Conservation (phyloP, 768 basidiomycete genomes). For the Cystofilobasidium ferigula region DNA sequence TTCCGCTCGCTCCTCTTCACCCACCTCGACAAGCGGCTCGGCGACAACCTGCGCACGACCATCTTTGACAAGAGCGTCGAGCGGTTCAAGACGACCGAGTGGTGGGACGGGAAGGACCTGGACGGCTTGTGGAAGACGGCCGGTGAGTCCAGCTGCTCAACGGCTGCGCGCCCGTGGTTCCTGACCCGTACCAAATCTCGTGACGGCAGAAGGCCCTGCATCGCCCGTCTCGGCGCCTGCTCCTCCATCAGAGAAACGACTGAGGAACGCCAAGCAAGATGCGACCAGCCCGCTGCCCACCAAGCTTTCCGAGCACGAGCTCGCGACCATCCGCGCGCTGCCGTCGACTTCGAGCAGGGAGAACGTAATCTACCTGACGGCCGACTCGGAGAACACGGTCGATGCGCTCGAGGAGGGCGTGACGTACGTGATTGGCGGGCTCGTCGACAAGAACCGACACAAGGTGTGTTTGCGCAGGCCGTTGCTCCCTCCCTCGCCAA, state of each 20-base stretch:
- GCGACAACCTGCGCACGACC: slow-evolving; percentile 57
- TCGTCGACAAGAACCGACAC: slow-evolving; percentile 91
- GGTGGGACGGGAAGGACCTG: slow-evolving; percentile 56
- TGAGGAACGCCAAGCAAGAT: neutral
- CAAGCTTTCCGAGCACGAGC: neutral
- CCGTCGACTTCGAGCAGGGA: slow-evolving; percentile 8
- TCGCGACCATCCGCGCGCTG: neutral
- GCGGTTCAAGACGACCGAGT: slow-evolving; percentile 71
- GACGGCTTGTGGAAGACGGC: slow-evolving; percentile 29
- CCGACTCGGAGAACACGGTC: slow-evolving; percentile 79
- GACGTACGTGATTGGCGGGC: slow-evolving; percentile 89
- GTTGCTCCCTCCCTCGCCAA: neutral
- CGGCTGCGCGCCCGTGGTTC: neutral
- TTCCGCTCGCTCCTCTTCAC: slow-evolving; percentile 68
- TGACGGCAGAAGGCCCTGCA: too few relatives aligned
- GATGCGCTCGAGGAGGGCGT: slow-evolving; percentile 69
- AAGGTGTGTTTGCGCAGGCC: slow-evolving; percentile 47
- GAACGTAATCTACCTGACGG: slow-evolving; percentile 76
- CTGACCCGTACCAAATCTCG: neutral
- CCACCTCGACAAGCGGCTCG: slow-evolving; percentile 62
- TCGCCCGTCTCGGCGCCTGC: neutral
- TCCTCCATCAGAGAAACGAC: neutral
- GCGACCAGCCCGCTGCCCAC: neutral
- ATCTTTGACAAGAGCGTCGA: slow-evolving; percentile 44
- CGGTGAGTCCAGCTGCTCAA: neutral